A percentile compares a stretch with the other conserved stretches of the same genome.
phyloP scores from a whole-genome alignment of 106 monocot species.

The Alisma plantagoaquatica region DNA sequence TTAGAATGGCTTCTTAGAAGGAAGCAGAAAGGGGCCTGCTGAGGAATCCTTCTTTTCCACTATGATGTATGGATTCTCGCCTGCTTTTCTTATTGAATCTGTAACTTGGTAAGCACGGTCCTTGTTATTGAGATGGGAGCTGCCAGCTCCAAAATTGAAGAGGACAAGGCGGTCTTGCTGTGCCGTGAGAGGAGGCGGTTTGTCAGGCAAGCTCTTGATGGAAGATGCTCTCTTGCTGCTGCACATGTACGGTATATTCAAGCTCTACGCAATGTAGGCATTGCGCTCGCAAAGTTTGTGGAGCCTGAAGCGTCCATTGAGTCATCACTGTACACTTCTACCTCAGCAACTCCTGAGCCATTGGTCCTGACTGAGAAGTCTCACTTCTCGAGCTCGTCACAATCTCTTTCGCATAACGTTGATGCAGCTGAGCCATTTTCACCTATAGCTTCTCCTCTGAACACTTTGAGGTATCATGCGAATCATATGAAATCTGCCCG shows the following conservation, averaged over 20 bases:
- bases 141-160: slow-evolving; percentile 58
- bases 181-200: slow-evolving; percentile 77
- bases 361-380: slow-evolving; percentile 38
- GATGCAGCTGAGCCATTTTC: slow-evolving; percentile 41
- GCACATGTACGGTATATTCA: slow-evolving; percentile 75
- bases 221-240: slow-evolving; percentile 60
- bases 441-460: slow-evolving; percentile 37
- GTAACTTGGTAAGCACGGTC: too few species aligned
- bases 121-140: too few species aligned
- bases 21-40: too few species aligned
- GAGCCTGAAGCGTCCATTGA: slow-evolving; percentile 45
- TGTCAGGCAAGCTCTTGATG: slow-evolving; percentile 73
- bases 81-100: too few species aligned
- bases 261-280: slow-evolving; percentile 70
- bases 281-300: slow-evolving; percentile 57
- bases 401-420: slow-evolving; percentile 39
- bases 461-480: slow-evolving; percentile 43
- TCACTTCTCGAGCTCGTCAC: slow-evolving; percentile 51
- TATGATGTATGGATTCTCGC: too few species aligned
- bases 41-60: too few species aligned
- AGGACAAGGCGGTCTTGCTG: slow-evolving; percentile 70
- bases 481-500: slow-evolving; percentile 65
- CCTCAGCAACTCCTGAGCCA: slow-evolving; percentile 57
- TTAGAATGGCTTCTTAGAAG: too few species aligned
- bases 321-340: slow-evolving; percentile 58